These are phyloP conservation scores for Populus trichocarpa DNA, from an alignment of 441 rosid genomes.

Conservation along the genomic window DNA sequence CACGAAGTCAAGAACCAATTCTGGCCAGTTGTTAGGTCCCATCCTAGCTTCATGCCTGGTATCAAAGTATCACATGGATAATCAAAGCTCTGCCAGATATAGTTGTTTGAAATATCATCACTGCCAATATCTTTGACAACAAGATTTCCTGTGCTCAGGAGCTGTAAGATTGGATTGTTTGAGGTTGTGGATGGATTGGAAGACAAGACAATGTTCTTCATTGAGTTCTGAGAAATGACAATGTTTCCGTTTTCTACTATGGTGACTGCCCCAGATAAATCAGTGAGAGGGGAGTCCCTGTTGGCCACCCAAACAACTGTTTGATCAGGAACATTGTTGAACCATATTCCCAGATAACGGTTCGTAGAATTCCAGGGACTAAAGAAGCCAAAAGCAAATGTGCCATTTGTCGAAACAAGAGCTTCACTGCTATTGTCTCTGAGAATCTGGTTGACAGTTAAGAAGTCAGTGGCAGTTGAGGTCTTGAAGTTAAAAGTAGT, in stretches of 20 bases:
- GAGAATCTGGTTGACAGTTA: too few species aligned
- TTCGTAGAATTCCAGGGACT: not conserved
- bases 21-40: slow-evolving; percentile 8
- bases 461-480: too few species aligned
- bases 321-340: slow-evolving; percentile 1
- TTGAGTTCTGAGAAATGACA: not conserved
- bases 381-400: too few species aligned
- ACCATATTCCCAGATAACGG: slow-evolving; percentile 19
- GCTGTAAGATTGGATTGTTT: slow-evolving; percentile 1
- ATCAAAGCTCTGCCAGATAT: slow-evolving; percentile 31
- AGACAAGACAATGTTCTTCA: slow-evolving; percentile 22
- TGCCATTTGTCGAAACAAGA: too few species aligned
- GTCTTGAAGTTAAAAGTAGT: too few species aligned
- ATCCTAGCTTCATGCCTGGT: slow-evolving; percentile 17
- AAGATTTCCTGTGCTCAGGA: slow-evolving; percentile 37
- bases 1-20: slow-evolving; percentile 21
- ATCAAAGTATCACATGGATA: slow-evolving; percentile 12
- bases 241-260: slow-evolving; percentile 6
- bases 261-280: slow-evolving; percentile 5
- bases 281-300: slow-evolving; percentile 7
- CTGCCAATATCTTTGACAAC: not conserved
- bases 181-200: not conserved
- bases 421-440: too few species aligned
- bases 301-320: too few species aligned
- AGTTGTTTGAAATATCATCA: not conserved